These are phyloP conservation scores for Fusarium robinianum DNA, from an alignment of 2,329 filamentous ascomycete species.

Conservation along the genomic window DNA sequence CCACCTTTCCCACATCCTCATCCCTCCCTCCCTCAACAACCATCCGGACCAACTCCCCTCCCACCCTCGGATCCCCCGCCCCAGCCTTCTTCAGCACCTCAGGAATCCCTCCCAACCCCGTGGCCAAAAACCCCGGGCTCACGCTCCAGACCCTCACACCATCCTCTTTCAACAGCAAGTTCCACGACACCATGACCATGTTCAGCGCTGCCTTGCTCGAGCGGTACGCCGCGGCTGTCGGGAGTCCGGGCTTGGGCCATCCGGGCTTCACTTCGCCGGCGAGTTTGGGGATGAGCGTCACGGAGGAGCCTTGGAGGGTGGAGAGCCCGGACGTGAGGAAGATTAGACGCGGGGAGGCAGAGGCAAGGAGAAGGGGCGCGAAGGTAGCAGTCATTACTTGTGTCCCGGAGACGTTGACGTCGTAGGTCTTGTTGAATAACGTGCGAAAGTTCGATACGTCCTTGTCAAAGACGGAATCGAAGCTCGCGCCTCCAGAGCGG, in stretches of 20 bases:
- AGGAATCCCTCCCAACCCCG: conserved; percentile 45
- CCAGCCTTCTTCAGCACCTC: conserved; percentile 42
- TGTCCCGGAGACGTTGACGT: conserved; percentile 56
- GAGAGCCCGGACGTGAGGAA: conserved; percentile 54
- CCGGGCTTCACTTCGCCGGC: conserved; percentile 41
- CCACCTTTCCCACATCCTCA: conserved; percentile 46
- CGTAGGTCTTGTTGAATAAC: conserved; percentile 51
- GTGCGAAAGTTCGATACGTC: conserved; percentile 42
- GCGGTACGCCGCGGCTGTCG: conserved; percentile 35
- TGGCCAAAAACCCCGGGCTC: conserved; percentile 55
- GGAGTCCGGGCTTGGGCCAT: conserved; percentile 57
- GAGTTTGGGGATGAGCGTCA: conserved; percentile 30
- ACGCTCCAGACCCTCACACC: conserved; percentile 55
- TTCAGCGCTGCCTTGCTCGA: conserved; percentile 37
- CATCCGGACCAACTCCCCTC: conserved; percentile 44
- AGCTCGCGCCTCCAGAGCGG: conserved; percentile 44
- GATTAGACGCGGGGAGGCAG: conserved; percentile 50
- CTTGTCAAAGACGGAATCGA: conserved; percentile 43
- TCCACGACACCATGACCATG: conserved; percentile 49
- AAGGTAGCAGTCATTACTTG: conserved; percentile 47
- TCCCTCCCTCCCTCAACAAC: conserved; percentile 51
- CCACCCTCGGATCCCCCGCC: conserved; percentile 42
- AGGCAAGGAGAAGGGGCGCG: conserved; percentile 50
- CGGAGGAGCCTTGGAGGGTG: conserved; percentile 41
- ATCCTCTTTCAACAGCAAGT: conserved; percentile 49